These are phyloP conservation scores for Anethum foeniculum DNA, from an alignment of 140 eudicot species.

Conservation along the genomic window DNA sequence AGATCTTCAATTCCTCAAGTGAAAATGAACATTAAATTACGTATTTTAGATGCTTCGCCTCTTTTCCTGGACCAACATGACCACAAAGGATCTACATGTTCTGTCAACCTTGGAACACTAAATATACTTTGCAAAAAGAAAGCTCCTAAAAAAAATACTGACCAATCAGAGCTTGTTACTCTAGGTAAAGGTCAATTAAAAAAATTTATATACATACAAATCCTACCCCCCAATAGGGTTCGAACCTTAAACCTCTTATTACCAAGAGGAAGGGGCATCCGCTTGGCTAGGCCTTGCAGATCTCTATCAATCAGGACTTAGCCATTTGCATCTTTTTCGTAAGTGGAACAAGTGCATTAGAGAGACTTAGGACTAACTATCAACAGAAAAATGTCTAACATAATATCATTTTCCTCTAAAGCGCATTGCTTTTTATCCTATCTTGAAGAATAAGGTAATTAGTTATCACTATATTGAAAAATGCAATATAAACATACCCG, in stretches of 20 bases:
- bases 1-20: too few relatives aligned
- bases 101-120: too few relatives aligned
- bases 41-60: too few relatives aligned
- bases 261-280: not conserved
- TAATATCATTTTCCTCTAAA: not conserved
- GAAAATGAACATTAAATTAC: too few relatives aligned
- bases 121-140: too few relatives aligned
- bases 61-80: too few relatives aligned
- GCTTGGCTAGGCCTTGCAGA: not conserved
- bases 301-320: not conserved
- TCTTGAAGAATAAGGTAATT: not conserved
- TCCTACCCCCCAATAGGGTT: not conserved
- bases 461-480: not conserved
- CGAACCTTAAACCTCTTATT: not conserved
- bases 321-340: not conserved
- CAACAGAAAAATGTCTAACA: not conserved
- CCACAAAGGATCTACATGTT: too few relatives aligned
- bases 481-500: slow-evolving; percentile 34
- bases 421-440: not conserved
- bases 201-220: not conserved
- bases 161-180: too few relatives aligned
- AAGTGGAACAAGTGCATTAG: not conserved
- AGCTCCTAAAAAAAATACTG: too few relatives aligned
- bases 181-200: too few relatives aligned
- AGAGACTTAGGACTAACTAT: not conserved